phyloP scores from a whole-genome alignment of 257 asterid genomes.

The Solanum verrucosum region DNA sequence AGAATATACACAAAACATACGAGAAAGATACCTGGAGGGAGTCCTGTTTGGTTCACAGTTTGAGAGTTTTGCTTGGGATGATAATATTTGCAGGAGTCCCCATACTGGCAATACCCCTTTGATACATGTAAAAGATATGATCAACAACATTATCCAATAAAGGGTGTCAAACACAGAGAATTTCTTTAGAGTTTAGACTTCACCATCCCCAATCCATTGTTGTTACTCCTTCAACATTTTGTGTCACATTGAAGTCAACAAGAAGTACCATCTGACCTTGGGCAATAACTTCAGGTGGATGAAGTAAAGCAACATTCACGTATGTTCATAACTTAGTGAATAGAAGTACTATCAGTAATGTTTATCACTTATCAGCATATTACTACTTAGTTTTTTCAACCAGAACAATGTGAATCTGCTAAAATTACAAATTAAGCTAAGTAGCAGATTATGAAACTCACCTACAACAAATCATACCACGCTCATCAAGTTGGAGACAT shows the following conservation, averaged over 20 bases:
- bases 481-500: background rate
- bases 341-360: background rate
- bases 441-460: background rate
- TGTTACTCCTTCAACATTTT: background rate
- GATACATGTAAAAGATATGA: background rate
- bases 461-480: background rate
- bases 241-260: background rate
- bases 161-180: background rate
- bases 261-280: background rate
- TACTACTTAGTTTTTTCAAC: background rate
- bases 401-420: background rate
- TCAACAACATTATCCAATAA: background rate
- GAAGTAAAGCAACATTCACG: background rate
- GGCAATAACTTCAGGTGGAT: background rate
- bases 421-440: background rate
- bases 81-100: conserved; percentile 75
- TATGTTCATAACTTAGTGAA: background rate
- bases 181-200: background rate
- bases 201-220: background rate
- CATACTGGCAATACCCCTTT: conserved; percentile 83
- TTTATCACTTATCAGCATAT: background rate
- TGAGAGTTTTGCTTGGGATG: conserved; percentile 59
- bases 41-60: conserved; percentile 19
- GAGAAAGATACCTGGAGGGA: conserved; percentile 33
- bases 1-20: background rate